phyloP scores from a whole-genome alignment of 768 basidiomycete species.

The Tylopilus intermedius region DNA sequence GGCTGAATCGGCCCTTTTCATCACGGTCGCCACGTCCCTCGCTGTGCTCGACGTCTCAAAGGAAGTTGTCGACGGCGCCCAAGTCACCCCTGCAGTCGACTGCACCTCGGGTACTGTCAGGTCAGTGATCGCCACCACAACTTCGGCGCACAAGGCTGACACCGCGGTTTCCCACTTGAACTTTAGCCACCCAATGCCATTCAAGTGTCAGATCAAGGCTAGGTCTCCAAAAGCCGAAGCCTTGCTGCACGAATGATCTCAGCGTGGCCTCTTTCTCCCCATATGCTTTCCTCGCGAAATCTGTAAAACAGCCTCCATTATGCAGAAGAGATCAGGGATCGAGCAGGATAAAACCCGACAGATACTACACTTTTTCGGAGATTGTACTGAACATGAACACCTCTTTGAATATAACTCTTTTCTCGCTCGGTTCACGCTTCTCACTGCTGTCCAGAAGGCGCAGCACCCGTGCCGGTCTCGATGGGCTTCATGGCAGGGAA shows the following conservation, averaged over 20 bases:
- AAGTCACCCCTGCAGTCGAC: conserved; percentile 42
- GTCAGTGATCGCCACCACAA: conserved; percentile 24
- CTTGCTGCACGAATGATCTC: conserved; percentile 1
- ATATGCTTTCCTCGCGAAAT: not conserved
- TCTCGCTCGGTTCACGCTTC: conserved; percentile 19
- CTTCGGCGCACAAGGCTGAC: too few relatives aligned
- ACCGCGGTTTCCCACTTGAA: too few relatives aligned
- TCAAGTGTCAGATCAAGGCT: conserved; percentile 50
- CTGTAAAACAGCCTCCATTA: not conserved
- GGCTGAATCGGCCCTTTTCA: conserved; percentile 27
- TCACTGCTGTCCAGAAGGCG: conserved; percentile 23
- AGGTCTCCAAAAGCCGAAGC: conserved; percentile 41
- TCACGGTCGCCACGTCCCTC: conserved; percentile 34
- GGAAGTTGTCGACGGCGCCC: conserved; percentile 36
- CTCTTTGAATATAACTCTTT: conserved; percentile 20
- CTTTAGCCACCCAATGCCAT: conserved; percentile 46
- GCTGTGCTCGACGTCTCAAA: conserved; percentile 43
- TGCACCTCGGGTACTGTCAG: conserved; percentile 40
- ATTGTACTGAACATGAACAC: not conserved
- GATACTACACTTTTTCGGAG: not conserved
- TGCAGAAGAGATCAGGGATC: not conserved
- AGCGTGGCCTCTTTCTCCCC: not conserved
- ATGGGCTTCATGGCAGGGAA: conserved; percentile 98
- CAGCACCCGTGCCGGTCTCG: conserved; percentile 40
- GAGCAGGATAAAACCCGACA: not conserved